phyloP scores from a whole-genome alignment of 2,329 filamentous ascomycete species.

The Verticillium alfalfae region DNA sequence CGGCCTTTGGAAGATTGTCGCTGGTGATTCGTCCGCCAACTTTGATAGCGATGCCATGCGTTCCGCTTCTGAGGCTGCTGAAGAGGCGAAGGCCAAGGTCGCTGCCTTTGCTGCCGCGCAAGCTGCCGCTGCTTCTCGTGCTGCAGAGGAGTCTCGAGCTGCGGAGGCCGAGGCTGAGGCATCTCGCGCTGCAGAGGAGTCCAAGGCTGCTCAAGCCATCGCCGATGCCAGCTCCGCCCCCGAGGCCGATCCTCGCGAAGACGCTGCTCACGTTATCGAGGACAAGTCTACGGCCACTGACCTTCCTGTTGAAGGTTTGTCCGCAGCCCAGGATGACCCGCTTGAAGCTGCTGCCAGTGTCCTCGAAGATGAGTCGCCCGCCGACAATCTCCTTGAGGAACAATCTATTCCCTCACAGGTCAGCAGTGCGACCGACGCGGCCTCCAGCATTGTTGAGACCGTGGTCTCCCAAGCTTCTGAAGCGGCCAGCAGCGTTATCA shows the following conservation, averaged over 20 bases:
- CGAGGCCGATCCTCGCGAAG: constrained; percentile 10
- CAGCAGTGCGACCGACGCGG: constrained; percentile 3
- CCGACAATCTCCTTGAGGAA: constrained; percentile 1
- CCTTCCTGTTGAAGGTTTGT: constrained; percentile 1
- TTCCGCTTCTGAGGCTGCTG: constrained; percentile 43
- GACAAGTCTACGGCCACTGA: constrained; percentile 7
- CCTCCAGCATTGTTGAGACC: not conserved
- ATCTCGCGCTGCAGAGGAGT: constrained; percentile 17
- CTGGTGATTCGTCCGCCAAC: constrained; percentile 69
- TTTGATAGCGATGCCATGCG: constrained; percentile 67
- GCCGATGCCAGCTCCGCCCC: not conserved
- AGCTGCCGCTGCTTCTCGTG: constrained; percentile 7
- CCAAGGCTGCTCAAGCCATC: constrained; percentile 11
- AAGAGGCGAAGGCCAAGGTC: constrained; percentile 26
- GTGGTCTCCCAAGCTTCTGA: constrained; percentile 14
- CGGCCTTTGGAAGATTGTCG: constrained; percentile 75
- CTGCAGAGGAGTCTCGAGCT: constrained; percentile 6
- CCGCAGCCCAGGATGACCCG: constrained; percentile 10
- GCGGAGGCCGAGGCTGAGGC: constrained; percentile 2
- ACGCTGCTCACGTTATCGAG: constrained; percentile 6
- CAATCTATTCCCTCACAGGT: not conserved
- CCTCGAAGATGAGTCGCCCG: constrained; percentile 10
- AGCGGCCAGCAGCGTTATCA: constrained; percentile 12
- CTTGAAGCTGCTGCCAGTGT: constrained; percentile 10
- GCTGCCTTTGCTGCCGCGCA: constrained; percentile 14